These are phyloP conservation scores for Cenococcum geophilum DNA, from an alignment of 495 filamentous ascomycete species.

Conservation along the genomic window DNA sequence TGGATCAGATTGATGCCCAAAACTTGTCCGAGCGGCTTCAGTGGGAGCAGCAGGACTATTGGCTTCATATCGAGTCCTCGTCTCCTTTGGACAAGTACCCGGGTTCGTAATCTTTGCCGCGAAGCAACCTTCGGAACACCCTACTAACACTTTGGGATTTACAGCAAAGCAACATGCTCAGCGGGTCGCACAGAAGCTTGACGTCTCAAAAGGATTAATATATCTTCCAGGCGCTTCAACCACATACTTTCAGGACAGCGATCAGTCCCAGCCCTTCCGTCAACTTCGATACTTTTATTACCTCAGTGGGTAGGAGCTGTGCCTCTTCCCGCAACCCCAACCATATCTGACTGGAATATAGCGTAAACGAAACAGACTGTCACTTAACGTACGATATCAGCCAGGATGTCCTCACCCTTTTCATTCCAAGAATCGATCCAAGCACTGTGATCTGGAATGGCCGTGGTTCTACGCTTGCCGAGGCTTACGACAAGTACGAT, in stretches of 20 bases:
- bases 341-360: conserved; percentile 12
- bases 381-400: conserved; percentile 57
- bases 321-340: not conserved
- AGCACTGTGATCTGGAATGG: conserved; percentile 57
- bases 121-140: not conserved
- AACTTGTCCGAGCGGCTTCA: conserved; percentile 5
- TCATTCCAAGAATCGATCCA: conserved; percentile 54
- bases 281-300: conserved; percentile 70
- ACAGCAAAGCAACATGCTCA: conserved; percentile 76
- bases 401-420: conserved; percentile 52
- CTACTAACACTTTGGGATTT: conserved; percentile 9
- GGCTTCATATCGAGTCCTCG: conserved; percentile 26
- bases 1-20: not conserved
- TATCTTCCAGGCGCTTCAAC: conserved; percentile 51
- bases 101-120: conserved; percentile 31
- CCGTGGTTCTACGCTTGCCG: conserved; percentile 45
- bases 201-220: conserved; percentile 55
- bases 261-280: conserved; percentile 54
- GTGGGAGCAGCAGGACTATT: conserved; percentile 19
- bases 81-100: conserved; percentile 39
- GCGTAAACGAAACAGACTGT: conserved; percentile 54
- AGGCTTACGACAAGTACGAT: conserved; percentile 47
- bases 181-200: conserved; percentile 62
- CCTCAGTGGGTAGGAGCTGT: conserved; percentile 45
- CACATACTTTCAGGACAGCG: conserved; percentile 52